Evolutionary conservation across 2,329 filamentous ascomycete species (phyloP).

Genomic region (Xylaria polymorpha): DNA sequence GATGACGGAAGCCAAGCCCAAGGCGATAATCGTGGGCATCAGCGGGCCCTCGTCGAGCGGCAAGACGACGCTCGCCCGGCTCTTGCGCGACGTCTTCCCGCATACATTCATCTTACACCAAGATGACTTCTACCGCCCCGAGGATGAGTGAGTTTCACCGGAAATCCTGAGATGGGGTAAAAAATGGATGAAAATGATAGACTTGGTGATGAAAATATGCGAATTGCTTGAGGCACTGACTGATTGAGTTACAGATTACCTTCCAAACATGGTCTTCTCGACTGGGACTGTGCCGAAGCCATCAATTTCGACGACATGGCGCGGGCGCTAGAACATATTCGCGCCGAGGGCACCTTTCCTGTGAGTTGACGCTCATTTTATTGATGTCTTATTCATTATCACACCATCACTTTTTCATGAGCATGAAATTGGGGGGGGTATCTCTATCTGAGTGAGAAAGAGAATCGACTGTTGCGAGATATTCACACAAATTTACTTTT

Average conservation of each 20-base stretch:
- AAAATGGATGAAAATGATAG: not conserved
- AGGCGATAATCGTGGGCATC: conserved; percentile 77
- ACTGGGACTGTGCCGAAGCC: conserved; percentile 92
- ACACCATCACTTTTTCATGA: not conserved
- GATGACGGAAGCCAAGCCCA: conserved; percentile 48
- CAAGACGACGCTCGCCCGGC: conserved; percentile 90
- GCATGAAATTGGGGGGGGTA: not conserved
- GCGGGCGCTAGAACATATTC: conserved; percentile 76
- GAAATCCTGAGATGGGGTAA: not conserved
- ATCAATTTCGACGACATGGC: conserved; percentile 78
- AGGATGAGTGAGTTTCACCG: conserved; percentile 69
- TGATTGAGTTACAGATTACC: conserved; percentile 59
- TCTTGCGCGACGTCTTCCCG: conserved; percentile 85
- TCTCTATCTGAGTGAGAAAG: not conserved
- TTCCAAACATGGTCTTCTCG: conserved; percentile 70
- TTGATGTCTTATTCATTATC: not conserved
- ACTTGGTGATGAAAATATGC: not conserved
- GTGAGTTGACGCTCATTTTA: conserved; percentile 55
- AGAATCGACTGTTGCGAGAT: not conserved
- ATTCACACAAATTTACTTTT: not conserved
- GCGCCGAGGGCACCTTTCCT: conserved; percentile 71
- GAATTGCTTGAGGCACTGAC: conserved; percentile 18
- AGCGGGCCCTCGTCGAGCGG: conserved; percentile 93
- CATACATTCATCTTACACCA: conserved; percentile 87
- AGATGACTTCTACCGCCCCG: conserved; percentile 93